These are phyloP conservation scores for Pythium dissotocum DNA, from an alignment of 352 stramenopile species.

Conservation along the genomic window DNA sequence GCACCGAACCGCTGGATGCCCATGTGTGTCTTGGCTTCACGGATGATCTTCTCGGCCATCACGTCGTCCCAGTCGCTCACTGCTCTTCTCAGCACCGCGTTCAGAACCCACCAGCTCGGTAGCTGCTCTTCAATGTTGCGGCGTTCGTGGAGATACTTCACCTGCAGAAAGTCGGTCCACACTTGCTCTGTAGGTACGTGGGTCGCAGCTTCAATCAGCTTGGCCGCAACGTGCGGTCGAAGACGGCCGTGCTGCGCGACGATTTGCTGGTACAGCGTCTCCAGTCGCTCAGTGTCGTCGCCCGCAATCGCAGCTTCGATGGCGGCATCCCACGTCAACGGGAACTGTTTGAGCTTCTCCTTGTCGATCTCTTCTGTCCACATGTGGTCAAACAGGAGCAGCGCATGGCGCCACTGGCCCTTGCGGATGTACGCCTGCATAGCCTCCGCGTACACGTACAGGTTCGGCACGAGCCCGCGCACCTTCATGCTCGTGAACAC, in stretches of 20 bases:
- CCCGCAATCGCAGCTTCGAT: slow-evolving; percentile 51
- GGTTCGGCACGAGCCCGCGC: slow-evolving; percentile 57
- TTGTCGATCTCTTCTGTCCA: slow-evolving; percentile 48
- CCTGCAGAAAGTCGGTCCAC: slow-evolving; percentile 53
- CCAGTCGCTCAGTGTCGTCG: slow-evolving; percentile 45
- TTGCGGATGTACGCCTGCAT: slow-evolving; percentile 68
- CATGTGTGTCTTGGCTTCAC: slow-evolving; percentile 38
- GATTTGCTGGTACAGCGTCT: slow-evolving; percentile 51
- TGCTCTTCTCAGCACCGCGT: slow-evolving; percentile 57
- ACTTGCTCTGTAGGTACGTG: slow-evolving; percentile 45
- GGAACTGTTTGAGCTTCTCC: slow-evolving; percentile 35
- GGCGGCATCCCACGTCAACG: slow-evolving; percentile 69
- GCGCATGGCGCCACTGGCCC: slow-evolving; percentile 63
- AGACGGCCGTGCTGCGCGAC: slow-evolving; percentile 38
- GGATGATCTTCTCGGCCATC: slow-evolving; percentile 58
- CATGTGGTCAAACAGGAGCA: slow-evolving; percentile 77
- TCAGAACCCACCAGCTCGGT: slow-evolving; percentile 48
- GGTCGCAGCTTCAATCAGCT: slow-evolving; percentile 45
- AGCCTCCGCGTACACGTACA: slow-evolving; percentile 72
- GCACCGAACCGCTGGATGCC: slow-evolving; percentile 47
- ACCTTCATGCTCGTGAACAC: slow-evolving; percentile 79
- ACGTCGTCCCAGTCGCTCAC: slow-evolving; percentile 51
- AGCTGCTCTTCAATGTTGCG: slow-evolving; percentile 3
- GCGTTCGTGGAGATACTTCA: slow-evolving; percentile 48
- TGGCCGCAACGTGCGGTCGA: slow-evolving; percentile 48